These are phyloP conservation scores for Ramalina intermedia DNA, from an alignment of 495 filamentous ascomycete genomes.

Conservation along the genomic window DNA sequence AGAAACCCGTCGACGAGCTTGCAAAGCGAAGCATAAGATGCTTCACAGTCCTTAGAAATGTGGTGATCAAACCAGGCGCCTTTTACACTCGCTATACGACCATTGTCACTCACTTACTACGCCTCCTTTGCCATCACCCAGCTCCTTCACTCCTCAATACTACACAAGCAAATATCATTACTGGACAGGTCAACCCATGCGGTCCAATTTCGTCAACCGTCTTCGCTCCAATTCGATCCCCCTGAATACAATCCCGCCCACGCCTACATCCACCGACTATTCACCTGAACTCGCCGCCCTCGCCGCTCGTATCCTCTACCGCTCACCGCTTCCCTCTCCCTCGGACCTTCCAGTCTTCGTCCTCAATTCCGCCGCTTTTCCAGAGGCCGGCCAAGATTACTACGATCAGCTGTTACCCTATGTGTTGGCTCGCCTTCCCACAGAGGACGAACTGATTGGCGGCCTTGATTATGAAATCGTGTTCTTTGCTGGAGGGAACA, in stretches of 20 bases:
- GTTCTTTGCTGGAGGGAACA: conserved; percentile 38
- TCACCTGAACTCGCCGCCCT: conserved; percentile 23
- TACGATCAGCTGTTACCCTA: conserved; percentile 42
- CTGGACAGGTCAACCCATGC: conserved; percentile 4
- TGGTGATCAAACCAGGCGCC: too few species aligned
- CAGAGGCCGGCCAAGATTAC: conserved; percentile 32
- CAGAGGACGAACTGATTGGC: conserved; percentile 36
- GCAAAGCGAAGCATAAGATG: too few species aligned
- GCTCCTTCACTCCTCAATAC: too few species aligned
- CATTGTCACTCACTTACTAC: too few species aligned
- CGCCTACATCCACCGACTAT: conserved; percentile 23
- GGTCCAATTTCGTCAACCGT: conserved; percentile 11
- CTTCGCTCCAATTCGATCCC: conserved; percentile 12
- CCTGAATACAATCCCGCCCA: conserved; percentile 16
- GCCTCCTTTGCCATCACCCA: too few species aligned
- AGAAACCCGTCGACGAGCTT: too few species aligned
- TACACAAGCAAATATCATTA: too few species aligned
- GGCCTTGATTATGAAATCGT: conserved; percentile 39
- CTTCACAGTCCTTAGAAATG: too few species aligned
- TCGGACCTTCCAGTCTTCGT: conserved; percentile 34
- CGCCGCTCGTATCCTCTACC: conserved; percentile 34
- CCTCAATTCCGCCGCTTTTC: conserved; percentile 41
- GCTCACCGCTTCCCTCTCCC: conserved; percentile 31
- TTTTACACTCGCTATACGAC: too few species aligned
- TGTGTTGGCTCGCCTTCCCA: conserved; percentile 37